A percentile compares a stretch with the other conserved stretches of the same genome.
Evolutionary conservation across 805 yeast genomes (phyloP).

Genomic region (Pichia manshurica): DNA sequence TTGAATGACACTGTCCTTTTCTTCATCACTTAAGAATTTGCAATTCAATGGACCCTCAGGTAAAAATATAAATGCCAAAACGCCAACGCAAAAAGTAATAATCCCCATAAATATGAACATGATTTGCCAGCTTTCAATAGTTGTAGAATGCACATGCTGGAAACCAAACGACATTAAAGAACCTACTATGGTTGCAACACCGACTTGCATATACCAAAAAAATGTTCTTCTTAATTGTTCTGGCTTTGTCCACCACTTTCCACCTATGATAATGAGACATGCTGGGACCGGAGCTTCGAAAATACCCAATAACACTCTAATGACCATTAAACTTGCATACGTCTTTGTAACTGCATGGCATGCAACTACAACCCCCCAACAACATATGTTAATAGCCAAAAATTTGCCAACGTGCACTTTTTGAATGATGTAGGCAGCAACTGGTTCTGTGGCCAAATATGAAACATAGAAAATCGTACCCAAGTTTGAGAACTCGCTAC

Average conservation of each 20-base stretch:
- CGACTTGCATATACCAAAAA: slow-evolving; percentile 22
- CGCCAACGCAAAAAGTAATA: slow-evolving; percentile 26
- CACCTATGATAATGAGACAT: slow-evolving; percentile 11
- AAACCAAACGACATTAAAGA: slow-evolving; percentile 26
- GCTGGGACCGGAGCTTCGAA: slow-evolving; percentile 23
- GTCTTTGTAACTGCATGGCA: slow-evolving; percentile 39
- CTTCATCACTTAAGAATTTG: slow-evolving; percentile 29
- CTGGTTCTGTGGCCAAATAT: slow-evolving; percentile 43
- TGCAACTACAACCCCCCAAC: slow-evolving; percentile 33
- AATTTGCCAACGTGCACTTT: slow-evolving; percentile 30
- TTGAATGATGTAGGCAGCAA: slow-evolving; percentile 36
- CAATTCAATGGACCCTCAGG: slow-evolving; percentile 28
- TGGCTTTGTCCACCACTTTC: slow-evolving; percentile 24
- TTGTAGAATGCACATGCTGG: slow-evolving; percentile 20
- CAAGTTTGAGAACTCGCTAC: slow-evolving; percentile 17
- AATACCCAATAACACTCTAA: slow-evolving; percentile 42
- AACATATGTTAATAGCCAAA: slow-evolving; percentile 23
- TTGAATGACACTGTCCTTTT: slow-evolving; percentile 27
- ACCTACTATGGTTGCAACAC: slow-evolving; percentile 22
- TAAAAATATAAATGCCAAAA: slow-evolving; percentile 21
- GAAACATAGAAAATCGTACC: slow-evolving; percentile 43
- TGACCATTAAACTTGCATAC: slow-evolving; percentile 39
- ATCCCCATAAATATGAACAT: slow-evolving; percentile 28
- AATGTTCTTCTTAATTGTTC: slow-evolving; percentile 23
- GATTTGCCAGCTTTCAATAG: slow-evolving; percentile 24